Conservation (phyloP, 805 yeast genomes). For the Spencermartinsiella europaea region DNA sequence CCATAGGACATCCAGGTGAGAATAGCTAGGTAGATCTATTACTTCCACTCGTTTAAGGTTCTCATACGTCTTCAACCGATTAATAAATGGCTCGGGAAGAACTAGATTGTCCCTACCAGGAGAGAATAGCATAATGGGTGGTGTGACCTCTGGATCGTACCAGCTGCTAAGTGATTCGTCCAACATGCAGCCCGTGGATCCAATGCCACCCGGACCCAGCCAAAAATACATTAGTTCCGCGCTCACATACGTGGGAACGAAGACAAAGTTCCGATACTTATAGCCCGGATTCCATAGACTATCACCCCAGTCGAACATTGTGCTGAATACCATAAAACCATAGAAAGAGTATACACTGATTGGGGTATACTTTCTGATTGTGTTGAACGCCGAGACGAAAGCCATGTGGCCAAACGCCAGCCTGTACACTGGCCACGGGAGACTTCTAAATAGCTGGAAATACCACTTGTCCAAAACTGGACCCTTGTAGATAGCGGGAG, state of each 20-base stretch:
- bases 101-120: slow-evolving; percentile 76
- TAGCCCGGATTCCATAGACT: slow-evolving; percentile 63
- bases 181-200: slow-evolving; percentile 46
- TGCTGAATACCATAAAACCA: slow-evolving; percentile 81
- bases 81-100: slow-evolving; percentile 60
- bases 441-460: slow-evolving; percentile 27
- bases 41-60: slow-evolving; percentile 23
- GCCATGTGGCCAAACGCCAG: slow-evolving; percentile 68
- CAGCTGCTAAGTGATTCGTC: slow-evolving; percentile 44
- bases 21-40: slow-evolving; percentile 53
- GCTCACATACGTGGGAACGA: slow-evolving; percentile 80
- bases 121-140: slow-evolving; percentile 60
- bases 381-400: slow-evolving; percentile 71
- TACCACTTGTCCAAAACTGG: slow-evolving; percentile 51
- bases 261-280: slow-evolving; percentile 70
- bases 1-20: slow-evolving; percentile 93
- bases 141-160: slow-evolving; percentile 37
- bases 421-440: slow-evolving; percentile 25
- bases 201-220: slow-evolving; percentile 55
- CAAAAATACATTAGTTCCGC: slow-evolving; percentile 89
- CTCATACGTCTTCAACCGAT: slow-evolving; percentile 63
- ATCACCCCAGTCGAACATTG: slow-evolving; percentile 83
- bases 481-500: slow-evolving; percentile 94
- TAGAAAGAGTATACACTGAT: slow-evolving; percentile 53
- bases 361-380: slow-evolving; percentile 47